A percentile compares a stretch with the other conserved stretches of the same genome.
Evolutionary conservation across 176 grass and related monocot species (phyloP).

Genomic region (Oryza officinalis): DNA sequence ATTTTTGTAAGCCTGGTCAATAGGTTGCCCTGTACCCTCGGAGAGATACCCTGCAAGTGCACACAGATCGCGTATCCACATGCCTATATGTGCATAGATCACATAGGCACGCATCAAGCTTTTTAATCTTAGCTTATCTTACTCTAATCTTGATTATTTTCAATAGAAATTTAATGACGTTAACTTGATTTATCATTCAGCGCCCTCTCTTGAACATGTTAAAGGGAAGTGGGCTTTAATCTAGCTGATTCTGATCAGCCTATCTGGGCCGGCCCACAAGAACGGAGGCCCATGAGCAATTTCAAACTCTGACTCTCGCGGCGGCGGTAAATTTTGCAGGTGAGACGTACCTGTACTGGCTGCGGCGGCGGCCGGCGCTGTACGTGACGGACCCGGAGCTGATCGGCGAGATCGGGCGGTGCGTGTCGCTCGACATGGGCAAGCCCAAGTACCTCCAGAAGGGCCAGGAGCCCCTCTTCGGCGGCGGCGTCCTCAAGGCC

Average conservation of each 20-base stretch:
- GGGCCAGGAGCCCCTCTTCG: slow-evolving; percentile 81
- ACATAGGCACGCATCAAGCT: too few species aligned
- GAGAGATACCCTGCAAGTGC: neutral
- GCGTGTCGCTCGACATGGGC: slow-evolving; percentile 78
- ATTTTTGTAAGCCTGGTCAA: slow-evolving; percentile 11
- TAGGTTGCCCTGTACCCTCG: neutral
- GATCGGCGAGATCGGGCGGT: slow-evolving; percentile 76
- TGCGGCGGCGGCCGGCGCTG: slow-evolving; percentile 64
- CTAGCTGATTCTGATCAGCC: too few species aligned
- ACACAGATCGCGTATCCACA: too few species aligned
- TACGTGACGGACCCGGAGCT: slow-evolving; percentile 80
- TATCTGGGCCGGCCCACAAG: neutral
- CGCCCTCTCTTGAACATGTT: too few species aligned
- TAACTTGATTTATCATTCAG: too few species aligned
- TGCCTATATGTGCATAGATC: too few species aligned
- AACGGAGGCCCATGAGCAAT: neutral
- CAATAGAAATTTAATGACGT: too few species aligned
- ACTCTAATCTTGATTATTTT: too few species aligned
- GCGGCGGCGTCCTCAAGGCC: slow-evolving; percentile 73
- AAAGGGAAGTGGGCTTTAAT: too few species aligned
- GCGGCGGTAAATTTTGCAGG: slow-evolving; percentile 35
- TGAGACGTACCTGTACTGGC: slow-evolving; percentile 72
- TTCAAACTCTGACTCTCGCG: neutral
- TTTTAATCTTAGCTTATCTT: too few species aligned
- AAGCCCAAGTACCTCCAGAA: slow-evolving; percentile 88